phyloP scores from a whole-genome alignment of 305 asterid genomes.

The Fraxinus greggii region DNA sequence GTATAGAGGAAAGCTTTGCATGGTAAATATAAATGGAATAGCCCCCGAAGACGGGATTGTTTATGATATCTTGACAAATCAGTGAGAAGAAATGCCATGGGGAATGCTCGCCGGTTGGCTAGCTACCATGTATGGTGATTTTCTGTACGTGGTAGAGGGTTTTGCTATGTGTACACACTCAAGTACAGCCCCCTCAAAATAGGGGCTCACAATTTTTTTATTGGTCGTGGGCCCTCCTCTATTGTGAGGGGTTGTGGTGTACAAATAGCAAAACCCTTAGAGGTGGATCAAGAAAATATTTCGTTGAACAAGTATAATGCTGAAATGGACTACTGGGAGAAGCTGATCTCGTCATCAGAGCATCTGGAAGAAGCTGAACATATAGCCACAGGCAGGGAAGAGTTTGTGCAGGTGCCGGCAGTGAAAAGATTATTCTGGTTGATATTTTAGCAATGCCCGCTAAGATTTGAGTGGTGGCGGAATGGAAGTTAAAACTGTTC shows the following conservation, averaged over 20 bases:
- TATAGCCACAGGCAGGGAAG: slow-evolving; percentile 55
- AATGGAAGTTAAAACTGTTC: slow-evolving; percentile 56
- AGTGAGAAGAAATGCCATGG: slow-evolving; percentile 58
- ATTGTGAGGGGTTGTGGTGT: too few species aligned
- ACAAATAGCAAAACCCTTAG: too few species aligned
- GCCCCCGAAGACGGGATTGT: slow-evolving; percentile 47
- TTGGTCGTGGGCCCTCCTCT: too few species aligned
- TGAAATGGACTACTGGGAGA: slow-evolving; percentile 57
- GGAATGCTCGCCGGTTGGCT: slow-evolving; percentile 71
- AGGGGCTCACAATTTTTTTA: too few species aligned
- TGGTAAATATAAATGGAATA: slow-evolving; percentile 61
- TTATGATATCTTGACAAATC: slow-evolving; percentile 33
- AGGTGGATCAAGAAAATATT: slow-evolving; percentile 44
- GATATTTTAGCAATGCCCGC: slow-evolving; percentile 42
- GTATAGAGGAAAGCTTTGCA: slow-evolving; percentile 55
- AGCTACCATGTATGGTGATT: slow-evolving; percentile 35
- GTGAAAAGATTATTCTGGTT: slow-evolving; percentile 40
- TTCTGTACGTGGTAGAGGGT: slow-evolving; percentile 40
- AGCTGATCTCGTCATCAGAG: slow-evolving; percentile 41
- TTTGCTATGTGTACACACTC: too few species aligned
- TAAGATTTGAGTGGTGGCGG: slow-evolving; percentile 43
- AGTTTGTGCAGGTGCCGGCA: slow-evolving; percentile 47
- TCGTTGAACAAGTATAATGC: slow-evolving; percentile 41
- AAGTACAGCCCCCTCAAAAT: too few species aligned
- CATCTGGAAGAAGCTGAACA: slow-evolving; percentile 55